A percentile compares a stretch with the other conserved stretches of the same genome.
Evolutionary conservation across 345 rosid species (phyloP).

Genomic region (Salix brachista): DNA sequence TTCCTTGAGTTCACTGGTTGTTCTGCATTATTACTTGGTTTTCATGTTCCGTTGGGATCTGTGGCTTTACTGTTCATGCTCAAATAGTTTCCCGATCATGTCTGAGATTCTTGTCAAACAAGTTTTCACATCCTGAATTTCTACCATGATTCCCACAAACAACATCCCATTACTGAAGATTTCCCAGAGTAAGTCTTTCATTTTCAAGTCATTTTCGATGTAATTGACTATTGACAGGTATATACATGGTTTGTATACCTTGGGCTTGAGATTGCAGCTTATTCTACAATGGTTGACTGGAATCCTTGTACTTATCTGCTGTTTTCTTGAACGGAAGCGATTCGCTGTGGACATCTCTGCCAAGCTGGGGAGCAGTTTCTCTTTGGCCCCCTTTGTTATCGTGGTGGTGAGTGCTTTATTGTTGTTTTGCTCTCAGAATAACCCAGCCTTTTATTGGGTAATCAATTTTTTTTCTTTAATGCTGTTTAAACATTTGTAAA

Average conservation of each 20-base stretch:
- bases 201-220: constrained; percentile 37
- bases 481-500: not conserved
- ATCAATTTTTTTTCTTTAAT: not conserved
- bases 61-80: not conserved
- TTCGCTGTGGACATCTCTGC: constrained; percentile 64
- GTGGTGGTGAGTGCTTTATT: constrained; percentile 70
- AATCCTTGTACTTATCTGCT: constrained; percentile 72
- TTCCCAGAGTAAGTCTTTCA: constrained; percentile 32
- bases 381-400: constrained; percentile 75
- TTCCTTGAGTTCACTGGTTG: not conserved
- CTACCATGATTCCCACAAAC: constrained; percentile 13
- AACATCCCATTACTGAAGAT: constrained; percentile 27
- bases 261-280: constrained; percentile 88
- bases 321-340: constrained; percentile 68
- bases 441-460: not conserved
- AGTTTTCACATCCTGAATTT: constrained; percentile 9
- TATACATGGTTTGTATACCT: constrained; percentile 42
- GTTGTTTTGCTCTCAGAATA: not conserved
- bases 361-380: constrained; percentile 96
- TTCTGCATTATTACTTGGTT: not conserved
- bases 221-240: constrained; percentile 47
- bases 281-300: constrained; percentile 90
- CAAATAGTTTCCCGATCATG: constrained; percentile 3
- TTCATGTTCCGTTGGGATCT: not conserved
- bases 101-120: not conserved